phyloP scores from a whole-genome alignment of 2,329 filamentous ascomycete species.

The Cladosporium velox region DNA sequence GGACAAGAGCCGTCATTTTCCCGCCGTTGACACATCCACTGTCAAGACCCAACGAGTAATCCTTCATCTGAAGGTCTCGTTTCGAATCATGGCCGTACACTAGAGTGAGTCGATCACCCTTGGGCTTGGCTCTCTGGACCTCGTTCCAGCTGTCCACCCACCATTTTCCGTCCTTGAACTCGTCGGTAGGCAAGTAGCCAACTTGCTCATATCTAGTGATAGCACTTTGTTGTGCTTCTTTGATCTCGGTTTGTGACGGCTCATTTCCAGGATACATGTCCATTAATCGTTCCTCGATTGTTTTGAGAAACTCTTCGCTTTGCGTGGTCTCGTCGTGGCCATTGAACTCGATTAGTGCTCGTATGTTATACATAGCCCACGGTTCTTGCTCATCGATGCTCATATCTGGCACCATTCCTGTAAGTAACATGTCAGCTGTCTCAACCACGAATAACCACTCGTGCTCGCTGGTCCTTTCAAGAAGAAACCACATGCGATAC shows the following conservation, averaged over 20 bases:
- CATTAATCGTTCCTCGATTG: conserved; percentile 8
- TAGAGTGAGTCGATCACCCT: conserved; percentile 5
- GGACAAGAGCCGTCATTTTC: conserved; percentile 13
- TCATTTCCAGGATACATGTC: neutral
- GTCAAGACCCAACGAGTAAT: conserved; percentile 16
- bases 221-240: neutral
- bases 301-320: conserved; percentile 8
- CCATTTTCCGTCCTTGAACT: conserved; percentile 16
- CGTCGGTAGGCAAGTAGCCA: conserved; percentile 9
- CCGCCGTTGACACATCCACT: conserved; percentile 12
- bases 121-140: neutral
- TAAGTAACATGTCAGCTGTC: neutral
- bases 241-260: neutral
- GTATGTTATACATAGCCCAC: conserved; percentile 19
- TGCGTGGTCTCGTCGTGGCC: neutral
- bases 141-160: conserved; percentile 12
- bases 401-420: conserved; percentile 16
- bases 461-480: neutral
- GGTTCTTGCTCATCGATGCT: conserved; percentile 6
- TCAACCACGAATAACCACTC: neutral
- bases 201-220: neutral
- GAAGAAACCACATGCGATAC: neutral
- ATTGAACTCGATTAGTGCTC: conserved; percentile 10
- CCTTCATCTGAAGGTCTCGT: neutral
- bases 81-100: conserved; percentile 19